phyloP scores from a whole-genome alignment of 148 eudicot species.

The Silene latifolia region DNA sequence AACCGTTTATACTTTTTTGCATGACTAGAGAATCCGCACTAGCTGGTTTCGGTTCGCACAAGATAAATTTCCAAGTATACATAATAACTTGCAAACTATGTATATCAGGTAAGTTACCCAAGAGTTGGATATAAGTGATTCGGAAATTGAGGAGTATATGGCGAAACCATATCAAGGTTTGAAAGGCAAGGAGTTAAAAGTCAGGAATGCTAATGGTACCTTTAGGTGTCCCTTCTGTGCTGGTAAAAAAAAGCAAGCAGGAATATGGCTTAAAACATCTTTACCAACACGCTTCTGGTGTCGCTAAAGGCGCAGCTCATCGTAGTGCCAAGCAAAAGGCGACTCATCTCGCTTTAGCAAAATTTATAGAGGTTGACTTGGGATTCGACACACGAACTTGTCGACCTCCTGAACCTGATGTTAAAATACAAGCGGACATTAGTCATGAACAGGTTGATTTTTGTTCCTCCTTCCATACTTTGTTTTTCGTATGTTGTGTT shows the following conservation, averaged over 20 bases:
- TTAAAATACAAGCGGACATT: constrained; percentile 50
- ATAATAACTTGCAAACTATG: too few species aligned
- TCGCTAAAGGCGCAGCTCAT: constrained; percentile 60
- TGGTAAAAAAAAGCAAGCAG: too few species aligned
- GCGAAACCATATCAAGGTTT: too few species aligned
- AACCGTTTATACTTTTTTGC: too few species aligned
- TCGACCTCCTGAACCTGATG: constrained; percentile 27
- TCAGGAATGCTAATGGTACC: constrained; percentile 57
- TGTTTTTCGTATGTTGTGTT: background rate
- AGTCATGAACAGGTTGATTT: constrained; percentile 49
- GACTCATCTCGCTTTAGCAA: constrained; percentile 64
- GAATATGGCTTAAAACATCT: constrained; percentile 74
- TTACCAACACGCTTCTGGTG: constrained; percentile 69
- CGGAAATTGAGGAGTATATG: too few species aligned
- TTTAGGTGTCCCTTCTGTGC: constrained; percentile 82
- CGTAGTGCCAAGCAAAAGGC: constrained; percentile 70
- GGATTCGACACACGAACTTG: constrained; percentile 27
- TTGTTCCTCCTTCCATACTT: too few species aligned
- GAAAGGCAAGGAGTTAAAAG: constrained; percentile 50
- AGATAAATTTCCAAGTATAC: too few species aligned
- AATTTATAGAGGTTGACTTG: constrained; percentile 46
- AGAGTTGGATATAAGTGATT: too few species aligned
- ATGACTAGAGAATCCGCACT: too few species aligned
- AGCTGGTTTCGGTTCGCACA: too few species aligned
- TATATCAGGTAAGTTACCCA: too few species aligned